These are phyloP conservation scores for Leccinum variicolor DNA, from an alignment of 768 basidiomycete species.

Conservation along the genomic window DNA sequence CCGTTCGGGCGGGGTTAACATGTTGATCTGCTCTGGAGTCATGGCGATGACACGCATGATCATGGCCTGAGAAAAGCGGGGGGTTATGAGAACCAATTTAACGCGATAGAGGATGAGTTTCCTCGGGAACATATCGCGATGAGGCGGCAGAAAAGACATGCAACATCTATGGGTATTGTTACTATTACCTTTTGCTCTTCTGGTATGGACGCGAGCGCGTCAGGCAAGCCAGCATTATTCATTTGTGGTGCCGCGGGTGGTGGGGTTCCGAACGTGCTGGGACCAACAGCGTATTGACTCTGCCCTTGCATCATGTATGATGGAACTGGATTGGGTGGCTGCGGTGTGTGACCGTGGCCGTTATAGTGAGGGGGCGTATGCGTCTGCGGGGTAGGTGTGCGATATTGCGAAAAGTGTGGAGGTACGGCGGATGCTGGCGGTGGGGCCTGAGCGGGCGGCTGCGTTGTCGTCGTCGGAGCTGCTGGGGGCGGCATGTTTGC, in stretches of 20 bases:
- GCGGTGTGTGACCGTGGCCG: conserved; percentile 28
- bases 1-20: conserved; percentile 69
- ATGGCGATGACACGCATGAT: conserved; percentile 78
- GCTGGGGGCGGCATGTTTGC: conserved; percentile 20
- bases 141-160: background rate
- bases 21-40: conserved; percentile 80
- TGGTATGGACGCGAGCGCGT: conserved; percentile 56
- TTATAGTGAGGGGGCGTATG: conserved; percentile 29
- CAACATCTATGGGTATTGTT: conserved; percentile 13
- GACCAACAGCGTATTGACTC: conserved; percentile 15
- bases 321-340: conserved; percentile 18
- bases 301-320: conserved; percentile 18
- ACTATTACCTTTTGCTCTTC: conserved; percentile 63
- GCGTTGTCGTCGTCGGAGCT: conserved; percentile 13
- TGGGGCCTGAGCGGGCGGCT: conserved; percentile 22
- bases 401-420: conserved; percentile 36
- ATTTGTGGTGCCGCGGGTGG: conserved; percentile 20
- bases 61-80: conserved; percentile 46
- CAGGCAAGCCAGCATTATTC: conserved; percentile 35
- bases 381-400: conserved; percentile 34
- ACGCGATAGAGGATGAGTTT: background rate
- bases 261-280: conserved; percentile 19
- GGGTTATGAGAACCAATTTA: conserved; percentile 12
- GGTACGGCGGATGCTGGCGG: conserved; percentile 43
- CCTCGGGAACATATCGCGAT: background rate